These are phyloP conservation scores for Saturnispora dispora DNA, from an alignment of 805 yeast genomes.

Conservation along the genomic window DNA sequence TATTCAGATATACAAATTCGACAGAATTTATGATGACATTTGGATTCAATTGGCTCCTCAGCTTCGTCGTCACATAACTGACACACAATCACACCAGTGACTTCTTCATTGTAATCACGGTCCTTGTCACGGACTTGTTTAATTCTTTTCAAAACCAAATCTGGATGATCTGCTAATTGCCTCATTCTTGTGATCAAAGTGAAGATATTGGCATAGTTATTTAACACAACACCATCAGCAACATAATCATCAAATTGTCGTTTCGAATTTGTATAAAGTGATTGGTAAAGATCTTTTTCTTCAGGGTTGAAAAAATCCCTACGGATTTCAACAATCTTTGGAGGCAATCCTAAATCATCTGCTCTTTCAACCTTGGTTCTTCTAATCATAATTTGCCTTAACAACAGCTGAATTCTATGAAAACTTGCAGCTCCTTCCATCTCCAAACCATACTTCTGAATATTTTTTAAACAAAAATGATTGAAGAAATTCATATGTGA, in stretches of 20 bases:
- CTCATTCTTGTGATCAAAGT: conserved; percentile 95
- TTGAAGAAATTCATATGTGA: conserved; percentile 91
- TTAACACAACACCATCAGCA: conserved; percentile 91
- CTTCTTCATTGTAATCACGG: conserved; percentile 20
- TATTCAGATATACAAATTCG: conserved; percentile 88
- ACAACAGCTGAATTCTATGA: conserved; percentile 59
- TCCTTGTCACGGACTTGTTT: conserved; percentile 28
- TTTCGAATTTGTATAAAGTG: conserved; percentile 77
- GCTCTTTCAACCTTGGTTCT: conserved; percentile 95
- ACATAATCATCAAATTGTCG: conserved; percentile 88
- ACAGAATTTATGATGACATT: conserved; percentile 90
- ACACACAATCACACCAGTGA: conserved; percentile 59
- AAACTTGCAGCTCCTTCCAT: conserved; percentile 79
- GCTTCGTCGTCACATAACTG: conserved; percentile 96
- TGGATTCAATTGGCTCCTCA: conserved; percentile 91
- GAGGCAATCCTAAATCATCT: conserved; percentile 95
- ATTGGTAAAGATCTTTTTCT: conserved; percentile 85
- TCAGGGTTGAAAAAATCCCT: conserved; percentile 86
- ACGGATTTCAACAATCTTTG: conserved; percentile 84
- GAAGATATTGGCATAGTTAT: conserved; percentile 94
- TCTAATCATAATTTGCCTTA: conserved; percentile 80
- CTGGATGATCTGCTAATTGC: conserved; percentile 97
- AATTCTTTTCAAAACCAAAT: conserved; percentile 69
- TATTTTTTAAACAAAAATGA: conserved; percentile 90
- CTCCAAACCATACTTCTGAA: conserved; percentile 73